Base-by-base conservation (phyloP, 495 filamentous ascomycete species). In the Aspergillus hancockii region DNA sequence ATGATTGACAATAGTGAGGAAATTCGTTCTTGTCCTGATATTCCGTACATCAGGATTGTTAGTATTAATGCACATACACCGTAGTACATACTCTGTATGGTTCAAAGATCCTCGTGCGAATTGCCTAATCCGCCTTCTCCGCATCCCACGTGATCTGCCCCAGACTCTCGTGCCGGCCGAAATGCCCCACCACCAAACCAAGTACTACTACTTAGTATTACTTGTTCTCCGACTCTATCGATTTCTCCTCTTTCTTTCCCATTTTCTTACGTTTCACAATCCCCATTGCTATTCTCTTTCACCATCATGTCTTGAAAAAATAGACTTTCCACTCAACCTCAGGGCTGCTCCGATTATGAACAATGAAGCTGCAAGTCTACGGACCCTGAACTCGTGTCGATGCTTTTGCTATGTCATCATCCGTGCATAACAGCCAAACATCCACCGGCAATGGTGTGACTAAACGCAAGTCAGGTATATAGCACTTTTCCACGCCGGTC, bases 351-450 rank as follows among this genome's bases (percentile, higher is more conserved):
- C 16, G 38, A 32, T 54, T 22, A 54, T 54, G 41, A 23, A 63
- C 25, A 43, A 62, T 63, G 58, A 62, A 63, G 38, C 46, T 50
- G 57, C 53, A 28, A 63, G 60, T 67, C 51, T 62, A 47, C 60
- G 55, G 56, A 52, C 63, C 53, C 49, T 61, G 45, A 59, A 52
- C 40, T 50, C 43, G 58, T 32, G 55, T 69, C 69, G 58, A 68
- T 69, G 66, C 57, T 68, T 54, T 57, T 60, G 63, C 58, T 66
- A 71, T 71, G 69, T 66, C 66, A 63, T 66, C 68, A 58, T 55
- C 64, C 59, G 58, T 59, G 62, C 61, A 63, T 45, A 63, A 55
- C 47, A 67, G 54, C 55, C 62, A 63, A 47, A 38, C 64, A 36
- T 53, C 63, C 47, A 52, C 58, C 46, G 61, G 62, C 49, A 51